Base-by-base conservation (phyloP, 495 filamentous ascomycete species). In the Neurospora tetrasperma region DNA sequence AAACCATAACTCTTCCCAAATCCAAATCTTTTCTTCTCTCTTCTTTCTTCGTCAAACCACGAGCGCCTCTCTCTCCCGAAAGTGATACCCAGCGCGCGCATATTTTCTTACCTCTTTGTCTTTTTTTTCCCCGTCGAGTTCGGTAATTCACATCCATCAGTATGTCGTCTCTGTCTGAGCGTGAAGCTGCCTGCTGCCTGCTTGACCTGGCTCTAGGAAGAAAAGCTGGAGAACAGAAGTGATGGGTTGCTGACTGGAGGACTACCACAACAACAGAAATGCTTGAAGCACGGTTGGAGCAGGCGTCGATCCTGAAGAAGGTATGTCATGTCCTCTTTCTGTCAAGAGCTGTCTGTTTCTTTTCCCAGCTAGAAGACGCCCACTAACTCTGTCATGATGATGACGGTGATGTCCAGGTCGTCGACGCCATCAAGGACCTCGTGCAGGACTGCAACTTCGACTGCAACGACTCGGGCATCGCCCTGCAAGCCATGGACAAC, bases 361-460 rank as follows among this genome's bases (percentile, higher is more conserved):
- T 10, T 72, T 35, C 43, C 66, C 62, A 27, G 27, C 69, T 20
- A 43, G 23, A 39, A 43, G 39, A 39, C 18, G 14, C 6, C 35
- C 7, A 40, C 42, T 70, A 31, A 73, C 35, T 41, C 43, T 42
- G 38, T 8, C 3, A 38, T 8, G 8, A 42, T 38, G 41, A 31
- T 73, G 59, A 41, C 2, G 27, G 2, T 31, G 2, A 31, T 41
- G 14, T 14, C 43, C 77, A 97, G 95, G 93, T 97, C 75, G 94
- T 98, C 82, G 96, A 98, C 82, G 93, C 96, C 73, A 97, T 99
- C 90, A 98, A 97, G 84, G 96, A 99, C 78, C 90, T 99, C 39
- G 96, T 99, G 70, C 96, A 98, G 84, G 95, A 98, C 85, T 98
- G 96, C 89, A 99, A 99, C 85, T 99, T 99, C 85, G 96, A 99